Percentiles rank a stretch among this genome's conserved stretches.
Evolutionary conservation across 441 rosid species (phyloP).

Genomic region (Jatropha podagrica): DNA sequence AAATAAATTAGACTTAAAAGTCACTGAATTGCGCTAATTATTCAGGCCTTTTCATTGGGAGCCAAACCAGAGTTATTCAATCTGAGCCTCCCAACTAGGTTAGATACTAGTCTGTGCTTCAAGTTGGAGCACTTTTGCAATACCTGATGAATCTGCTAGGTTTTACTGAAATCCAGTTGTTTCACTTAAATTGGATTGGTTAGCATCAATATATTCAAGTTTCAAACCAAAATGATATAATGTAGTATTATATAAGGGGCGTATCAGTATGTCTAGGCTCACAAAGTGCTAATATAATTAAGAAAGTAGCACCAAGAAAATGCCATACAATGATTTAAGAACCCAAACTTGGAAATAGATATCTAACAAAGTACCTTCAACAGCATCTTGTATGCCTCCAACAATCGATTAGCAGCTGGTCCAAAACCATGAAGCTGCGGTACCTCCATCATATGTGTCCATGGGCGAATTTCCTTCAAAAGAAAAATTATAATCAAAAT

Average conservation of each 20-base stretch:
- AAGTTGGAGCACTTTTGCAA: neutral
- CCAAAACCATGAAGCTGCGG: slow-evolving; percentile 99
- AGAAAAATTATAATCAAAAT: slow-evolving; percentile 6
- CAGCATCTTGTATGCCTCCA: slow-evolving; percentile 98
- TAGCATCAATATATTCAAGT: neutral
- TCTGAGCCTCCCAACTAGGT: neutral
- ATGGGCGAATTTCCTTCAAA: slow-evolving; percentile 88
- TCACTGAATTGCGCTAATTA: neutral
- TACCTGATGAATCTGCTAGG: neutral
- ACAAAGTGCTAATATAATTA: neutral
- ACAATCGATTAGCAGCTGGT: slow-evolving; percentile 94
- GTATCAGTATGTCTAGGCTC: neutral
- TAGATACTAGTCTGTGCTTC: neutral
- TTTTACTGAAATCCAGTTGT: neutral
- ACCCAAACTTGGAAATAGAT: neutral
- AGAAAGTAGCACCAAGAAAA: neutral
- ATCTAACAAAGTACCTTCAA: slow-evolving; percentile 54
- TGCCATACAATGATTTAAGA: neutral
- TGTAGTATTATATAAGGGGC: neutral
- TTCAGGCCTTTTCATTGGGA: neutral
- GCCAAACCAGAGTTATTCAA: neutral
- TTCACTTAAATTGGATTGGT: neutral
- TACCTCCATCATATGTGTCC: slow-evolving; percentile 99
- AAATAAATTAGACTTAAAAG: neutral
- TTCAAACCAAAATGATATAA: neutral